Percentiles rank a stretch among this genome's conserved stretches.
Evolutionary conservation across 129 eudicot genomes (phyloP).

Genomic region (Chrysanthemum seticuspe): DNA sequence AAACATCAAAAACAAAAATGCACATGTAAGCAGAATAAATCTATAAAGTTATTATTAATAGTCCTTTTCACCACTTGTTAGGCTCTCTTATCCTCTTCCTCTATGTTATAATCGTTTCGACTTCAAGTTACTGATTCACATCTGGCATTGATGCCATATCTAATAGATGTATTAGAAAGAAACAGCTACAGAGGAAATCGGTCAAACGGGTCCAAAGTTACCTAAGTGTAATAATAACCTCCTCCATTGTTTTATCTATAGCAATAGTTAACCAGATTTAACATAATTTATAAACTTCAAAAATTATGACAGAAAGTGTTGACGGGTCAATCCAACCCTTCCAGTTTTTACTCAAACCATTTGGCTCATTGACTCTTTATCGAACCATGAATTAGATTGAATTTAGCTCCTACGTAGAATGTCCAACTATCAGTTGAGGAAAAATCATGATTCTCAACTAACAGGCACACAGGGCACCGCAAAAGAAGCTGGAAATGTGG

Average conservation of each 20-base stretch:
- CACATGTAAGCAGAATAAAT: not conserved
- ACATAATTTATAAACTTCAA: too few relatives aligned
- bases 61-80: slow-evolving; percentile 14
- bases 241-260: too few relatives aligned
- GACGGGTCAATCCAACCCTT: too few relatives aligned
- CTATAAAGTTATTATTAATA: not conserved
- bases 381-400: too few relatives aligned
- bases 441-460: not conserved
- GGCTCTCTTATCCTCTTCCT: not conserved
- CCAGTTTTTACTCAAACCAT: too few relatives aligned
- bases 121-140: not conserved
- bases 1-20: not conserved
- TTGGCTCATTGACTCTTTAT: too few relatives aligned
- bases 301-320: too few relatives aligned
- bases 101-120: not conserved
- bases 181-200: too few relatives aligned
- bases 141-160: not conserved
- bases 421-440: not conserved
- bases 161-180: too few relatives aligned
- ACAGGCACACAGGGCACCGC: slow-evolving; percentile 3
- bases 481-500: slow-evolving; percentile 17
- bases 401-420: slow-evolving; percentile 4
- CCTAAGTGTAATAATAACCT: too few relatives aligned
- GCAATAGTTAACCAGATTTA: too few relatives aligned
- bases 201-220: too few relatives aligned